Evolutionary conservation across 306 rosid genomes (phyloP), one percentile per base, ranked within the genome.

Genomic region (Carpinus fangiana): DNA sequence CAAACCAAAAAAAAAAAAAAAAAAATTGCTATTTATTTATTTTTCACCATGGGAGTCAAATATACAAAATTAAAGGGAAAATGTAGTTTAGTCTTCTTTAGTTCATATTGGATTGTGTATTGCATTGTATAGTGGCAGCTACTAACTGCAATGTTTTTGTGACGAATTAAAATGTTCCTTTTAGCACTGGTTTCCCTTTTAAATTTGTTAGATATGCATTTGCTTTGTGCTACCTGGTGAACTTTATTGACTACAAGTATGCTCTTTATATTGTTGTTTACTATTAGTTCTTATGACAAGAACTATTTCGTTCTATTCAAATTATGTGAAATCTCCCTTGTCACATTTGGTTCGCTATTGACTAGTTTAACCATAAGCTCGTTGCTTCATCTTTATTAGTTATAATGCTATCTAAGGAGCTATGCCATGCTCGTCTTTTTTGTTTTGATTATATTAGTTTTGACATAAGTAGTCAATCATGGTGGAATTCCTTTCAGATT

Each of bases 401-500:
- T 36, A 16, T 11, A 65, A 61, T 60, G 67, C 45, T 14, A 7
- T 28, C 12, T 66, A 34, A 7, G 43, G 26, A 38, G 51, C 2
- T 0, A 41, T 66, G 41, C 14, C 38, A 66, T 64, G 21, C 8
- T 64, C 6, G 34, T 62, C n/a, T 16, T 34, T 4, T 16, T 16
- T 14, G 14, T 14, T 18, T 55, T 65, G 14, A 45, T 41, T 18
- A 18, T 47, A 38, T 64, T 61, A 57, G 54, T 53, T 51, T 66
- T 46, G 65, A 78, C 76, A 60, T 57, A 74, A 73, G 62, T 50
- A 52, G 51, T 47, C 50, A 47, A 67, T 26, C 57, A 77, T 75
- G 76, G 47, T 82, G 82, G 20, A 47, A 75, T 79, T 67, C 73
- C 77, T 1, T 67, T 80, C 82, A 95, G 99, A 72, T 79, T 50